These are phyloP conservation scores for Platanthera zijinensis DNA, from an alignment of 106 monocot genomes.

Conservation along the genomic window DNA sequence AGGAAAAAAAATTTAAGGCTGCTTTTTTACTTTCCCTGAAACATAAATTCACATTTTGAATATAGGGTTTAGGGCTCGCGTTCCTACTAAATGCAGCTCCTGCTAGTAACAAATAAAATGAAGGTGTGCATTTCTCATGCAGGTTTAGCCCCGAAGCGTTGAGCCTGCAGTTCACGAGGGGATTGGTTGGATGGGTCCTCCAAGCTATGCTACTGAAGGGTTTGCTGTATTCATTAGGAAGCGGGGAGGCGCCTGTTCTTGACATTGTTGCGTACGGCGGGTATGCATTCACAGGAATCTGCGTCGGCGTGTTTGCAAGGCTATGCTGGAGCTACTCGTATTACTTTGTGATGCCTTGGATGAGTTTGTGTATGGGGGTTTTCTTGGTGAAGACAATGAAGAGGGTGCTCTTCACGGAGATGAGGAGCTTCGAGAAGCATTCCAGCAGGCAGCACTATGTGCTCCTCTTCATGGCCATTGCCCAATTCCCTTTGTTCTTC, in stretches of 20 bases:
- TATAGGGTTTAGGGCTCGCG: too few relatives aligned
- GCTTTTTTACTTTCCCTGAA: too few relatives aligned
- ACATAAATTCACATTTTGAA: too few relatives aligned
- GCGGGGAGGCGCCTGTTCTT: constrained; percentile 21
- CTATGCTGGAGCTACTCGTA: constrained; percentile 31
- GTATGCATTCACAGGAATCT: constrained; percentile 27
- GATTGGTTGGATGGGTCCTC: constrained; percentile 31
- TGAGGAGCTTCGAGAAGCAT: constrained; percentile 31
- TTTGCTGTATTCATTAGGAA: constrained; percentile 26
- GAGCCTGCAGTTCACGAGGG: constrained; percentile 32
- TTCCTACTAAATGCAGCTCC: too few relatives aligned
- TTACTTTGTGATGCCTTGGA: constrained; percentile 29
- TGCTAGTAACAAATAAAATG: too few relatives aligned
- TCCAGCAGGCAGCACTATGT: constrained; percentile 32
- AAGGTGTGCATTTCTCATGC: neutral
- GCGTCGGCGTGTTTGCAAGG: constrained; percentile 13
- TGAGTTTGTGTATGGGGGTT: constrained; percentile 30
- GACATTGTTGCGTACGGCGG: constrained; percentile 24
- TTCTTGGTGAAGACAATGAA: constrained; percentile 22
- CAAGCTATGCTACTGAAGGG: constrained; percentile 30
- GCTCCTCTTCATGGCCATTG: constrained; percentile 23
- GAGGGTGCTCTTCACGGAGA: constrained; percentile 18
- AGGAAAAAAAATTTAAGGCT: too few relatives aligned
- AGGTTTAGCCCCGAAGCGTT: constrained; percentile 35
- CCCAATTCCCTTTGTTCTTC: constrained; percentile 36